Evolutionary conservation across 345 rosid genomes (phyloP).

Genomic region (Brassica carinata): DNA sequence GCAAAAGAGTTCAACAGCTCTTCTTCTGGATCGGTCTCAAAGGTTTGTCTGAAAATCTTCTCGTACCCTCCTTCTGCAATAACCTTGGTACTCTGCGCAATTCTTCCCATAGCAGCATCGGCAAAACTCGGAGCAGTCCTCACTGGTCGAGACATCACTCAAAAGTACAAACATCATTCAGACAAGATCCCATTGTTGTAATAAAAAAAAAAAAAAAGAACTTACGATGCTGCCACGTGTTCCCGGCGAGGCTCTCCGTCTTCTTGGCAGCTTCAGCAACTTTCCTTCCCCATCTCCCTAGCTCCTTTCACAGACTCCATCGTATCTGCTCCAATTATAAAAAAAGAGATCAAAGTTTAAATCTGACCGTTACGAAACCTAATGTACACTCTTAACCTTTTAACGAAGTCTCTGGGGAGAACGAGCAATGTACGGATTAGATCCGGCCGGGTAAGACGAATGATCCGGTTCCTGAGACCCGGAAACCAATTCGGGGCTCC

Average conservation of each 20-base stretch:
- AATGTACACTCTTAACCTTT: constrained; percentile 46
- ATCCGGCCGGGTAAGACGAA: constrained; percentile 36
- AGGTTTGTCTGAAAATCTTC: constrained; percentile 71
- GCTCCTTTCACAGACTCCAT: constrained; percentile 57
- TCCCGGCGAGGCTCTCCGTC: constrained; percentile 69
- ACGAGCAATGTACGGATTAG: constrained; percentile 59
- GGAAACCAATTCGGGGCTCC: constrained; percentile 77
- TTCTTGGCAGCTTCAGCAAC: constrained; percentile 63
- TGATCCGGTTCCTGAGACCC: constrained; percentile 47
- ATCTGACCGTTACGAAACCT: not conserved
- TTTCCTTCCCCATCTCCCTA: constrained; percentile 61
- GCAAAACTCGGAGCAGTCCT: constrained; percentile 78
- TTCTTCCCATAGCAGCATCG: constrained; percentile 85
- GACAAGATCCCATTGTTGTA: not conserved
- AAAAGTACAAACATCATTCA: not conserved
- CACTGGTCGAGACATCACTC: constrained; percentile 43
- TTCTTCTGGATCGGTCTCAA: constrained; percentile 78
- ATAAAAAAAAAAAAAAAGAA: not conserved
- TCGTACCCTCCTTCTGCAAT: constrained; percentile 85
- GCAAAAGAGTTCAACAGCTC: constrained; percentile 60
- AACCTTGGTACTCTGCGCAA: constrained; percentile 78
- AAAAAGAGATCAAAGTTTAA: not conserved
- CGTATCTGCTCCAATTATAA: constrained; percentile 45
- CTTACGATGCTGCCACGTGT: constrained; percentile 50
- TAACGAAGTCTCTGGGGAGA: constrained; percentile 47